These are phyloP conservation scores for Lachnellula subtilissima DNA, from an alignment of 2,329 filamentous ascomycete species.

Conservation along the genomic window DNA sequence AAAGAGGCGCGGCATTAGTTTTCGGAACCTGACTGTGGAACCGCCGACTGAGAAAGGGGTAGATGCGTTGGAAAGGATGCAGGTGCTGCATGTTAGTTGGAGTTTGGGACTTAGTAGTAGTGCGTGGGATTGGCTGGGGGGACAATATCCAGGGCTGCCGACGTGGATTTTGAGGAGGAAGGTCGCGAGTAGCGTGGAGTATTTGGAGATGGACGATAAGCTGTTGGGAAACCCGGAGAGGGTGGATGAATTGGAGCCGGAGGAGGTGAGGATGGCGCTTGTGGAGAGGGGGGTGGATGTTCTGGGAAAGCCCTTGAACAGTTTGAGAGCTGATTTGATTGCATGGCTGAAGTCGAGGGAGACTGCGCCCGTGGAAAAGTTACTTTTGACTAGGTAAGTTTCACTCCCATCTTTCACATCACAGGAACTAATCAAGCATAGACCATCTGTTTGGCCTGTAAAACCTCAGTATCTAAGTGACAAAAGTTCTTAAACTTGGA, in stretches of 20 bases:
- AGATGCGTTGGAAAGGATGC: slow-evolving; percentile 32
- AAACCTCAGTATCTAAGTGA: slow-evolving; percentile 2
- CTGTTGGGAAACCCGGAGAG: slow-evolving; percentile 63
- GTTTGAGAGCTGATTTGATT: slow-evolving; percentile 35
- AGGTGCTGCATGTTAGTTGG: slow-evolving; percentile 38
- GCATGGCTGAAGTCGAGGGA: slow-evolving; percentile 37
- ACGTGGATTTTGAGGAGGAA: slow-evolving; percentile 48
- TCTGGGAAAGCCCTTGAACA: slow-evolving; percentile 35
- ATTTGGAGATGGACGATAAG: slow-evolving; percentile 65
- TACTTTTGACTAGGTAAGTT: slow-evolving; percentile 34
- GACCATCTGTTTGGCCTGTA: slow-evolving; percentile 29
- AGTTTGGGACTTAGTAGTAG: slow-evolving; percentile 38
- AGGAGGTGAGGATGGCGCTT: slow-evolving; percentile 67
- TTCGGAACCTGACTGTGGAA: slow-evolving; percentile 36
- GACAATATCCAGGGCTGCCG: slow-evolving; percentile 34
- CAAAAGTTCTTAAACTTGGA: not conserved
- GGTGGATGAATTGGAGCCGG: slow-evolving; percentile 48
- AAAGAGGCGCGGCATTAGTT: slow-evolving; percentile 45
- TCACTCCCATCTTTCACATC: not conserved
- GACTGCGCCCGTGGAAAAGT: slow-evolving; percentile 25
- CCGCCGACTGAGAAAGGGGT: slow-evolving; percentile 13
- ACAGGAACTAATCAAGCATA: slow-evolving; percentile 14
- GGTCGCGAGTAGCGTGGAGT: slow-evolving; percentile 52
- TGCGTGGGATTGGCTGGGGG: slow-evolving; percentile 41
- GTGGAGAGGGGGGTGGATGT: slow-evolving; percentile 63